Base-by-base conservation (phyloP, 1,284 basidiomycete species). In the Irpex sp. region DNA sequence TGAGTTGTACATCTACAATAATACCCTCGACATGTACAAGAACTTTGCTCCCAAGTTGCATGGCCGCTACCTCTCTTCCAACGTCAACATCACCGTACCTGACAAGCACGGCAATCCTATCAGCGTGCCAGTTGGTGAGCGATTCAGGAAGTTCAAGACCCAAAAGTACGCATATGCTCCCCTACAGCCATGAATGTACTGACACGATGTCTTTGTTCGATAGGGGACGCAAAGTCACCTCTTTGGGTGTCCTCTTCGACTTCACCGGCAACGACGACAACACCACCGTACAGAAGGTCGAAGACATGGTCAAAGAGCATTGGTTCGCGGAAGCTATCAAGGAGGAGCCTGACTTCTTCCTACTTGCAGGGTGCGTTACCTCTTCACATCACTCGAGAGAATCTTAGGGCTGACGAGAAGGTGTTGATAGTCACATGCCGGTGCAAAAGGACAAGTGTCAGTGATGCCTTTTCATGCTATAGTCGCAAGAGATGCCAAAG, bases 261-360 rank as follows among this genome's bases (percentile, higher is more conserved):
- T 91, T 91, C 68, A 83, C 80, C 0, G 84, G 82, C 6, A 86
- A 87, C 64, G 80, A 79, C 56, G 75, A 75, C 58, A 88, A 88
- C 65, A 89, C 87, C 1, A 90, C 87, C 1, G 88, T 94, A 19
- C 91, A 93, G 70, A 78, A 76, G 57, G 87, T 91, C 5, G 80
- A 75, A 8, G 78, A 86, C 58, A 88, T 95, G 87, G 87, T 90
- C 39, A 84, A 87, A 65, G 91, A 94, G 70, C 53, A 72, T 23
- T 90, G 88, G 90, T 94, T 94, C 71, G 67, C 77, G 0, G 87
- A 93, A 16, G 91, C 87, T 0, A 93, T 94, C 64, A 70, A 78
- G 49, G 90, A 93, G 14, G 86, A 87, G 67, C 92, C 92, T 16
- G 92, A 94, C 71, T 79, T 92, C 61, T 95, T 95, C 77, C 67